Conservation (phyloP, 441 rosid species). For the Croton laevigatus region DNA sequence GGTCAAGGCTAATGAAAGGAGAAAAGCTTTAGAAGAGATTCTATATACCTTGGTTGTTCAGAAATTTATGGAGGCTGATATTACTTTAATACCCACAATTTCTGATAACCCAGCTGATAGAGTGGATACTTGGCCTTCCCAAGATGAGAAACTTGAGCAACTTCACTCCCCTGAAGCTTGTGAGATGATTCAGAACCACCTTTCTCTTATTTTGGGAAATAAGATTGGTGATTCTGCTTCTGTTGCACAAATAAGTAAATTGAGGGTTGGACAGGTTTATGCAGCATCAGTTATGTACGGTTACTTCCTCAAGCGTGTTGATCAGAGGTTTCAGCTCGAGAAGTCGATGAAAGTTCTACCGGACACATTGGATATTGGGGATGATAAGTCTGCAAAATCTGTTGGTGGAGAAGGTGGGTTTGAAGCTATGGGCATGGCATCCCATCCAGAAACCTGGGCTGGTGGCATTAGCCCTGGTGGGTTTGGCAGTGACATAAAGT, state of each 20-base stretch:
- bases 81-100: slow-evolving; percentile 65
- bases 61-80: slow-evolving; percentile 85
- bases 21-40: slow-evolving; percentile 75
- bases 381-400: slow-evolving; percentile 28
- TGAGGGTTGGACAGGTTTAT: slow-evolving; percentile 90
- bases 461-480: slow-evolving; percentile 59
- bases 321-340: slow-evolving; percentile 95
- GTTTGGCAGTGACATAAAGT: slow-evolving; percentile 50
- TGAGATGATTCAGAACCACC: slow-evolving; percentile 93
- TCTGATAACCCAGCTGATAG: slow-evolving; percentile 53
- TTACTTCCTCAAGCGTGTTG: slow-evolving; percentile 83
- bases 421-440: slow-evolving; percentile 32
- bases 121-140: slow-evolving; percentile 61
- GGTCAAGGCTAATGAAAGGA: slow-evolving; percentile 84
- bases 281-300: slow-evolving; percentile 98
- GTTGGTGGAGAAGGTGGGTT: slow-evolving; percentile 28
- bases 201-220: slow-evolving; percentile 71
- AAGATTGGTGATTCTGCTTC: slow-evolving; percentile 50
- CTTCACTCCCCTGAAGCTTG: slow-evolving; percentile 86
- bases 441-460: slow-evolving; percentile 66
- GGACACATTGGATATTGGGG: slow-evolving; percentile 33
- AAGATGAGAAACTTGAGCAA: slow-evolving; percentile 58
- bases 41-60: slow-evolving; percentile 83
- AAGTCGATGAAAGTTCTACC: slow-evolving; percentile 80
- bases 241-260: slow-evolving; percentile 78